Evolutionary conservation across 2,329 filamentous ascomycete genomes (phyloP), one percentile per base, ranked within the genome.

Genomic region (Aspergillus novoparasiticus): DNA sequence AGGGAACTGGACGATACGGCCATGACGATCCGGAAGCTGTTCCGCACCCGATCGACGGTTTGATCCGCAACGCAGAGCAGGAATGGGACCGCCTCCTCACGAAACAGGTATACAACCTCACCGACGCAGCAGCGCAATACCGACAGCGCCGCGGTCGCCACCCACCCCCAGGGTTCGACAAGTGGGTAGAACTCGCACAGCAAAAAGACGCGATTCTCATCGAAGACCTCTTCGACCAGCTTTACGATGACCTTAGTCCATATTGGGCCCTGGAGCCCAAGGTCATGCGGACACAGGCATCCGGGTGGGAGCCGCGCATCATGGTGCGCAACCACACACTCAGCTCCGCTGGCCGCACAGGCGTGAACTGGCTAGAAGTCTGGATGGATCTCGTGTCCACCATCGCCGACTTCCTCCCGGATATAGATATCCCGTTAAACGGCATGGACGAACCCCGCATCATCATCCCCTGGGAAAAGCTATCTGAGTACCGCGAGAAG

Each of bases 201-300:
- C 72, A 75, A 12, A 70, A 80, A 53, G 71, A 79, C 57, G 77
- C 80, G 1, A 43, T 84, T 34, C 73, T 85, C 1, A 72, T 85
- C 6, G 83, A 85, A 67, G 79, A 82, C 8, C 81, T 83, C 64
- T 85, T 83, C 66, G 82, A 85, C 63, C 81, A 81, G 63, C 82
- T 85, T 11, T 83, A 85, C 68, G 70, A 81, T 61, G 83, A 85
- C 60, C 57, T 84, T 30, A 75, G 72, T 32, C 82, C 83, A 0
- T 84, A 83, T 65, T 85, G 83, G 83, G 82, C 76, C 6, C 61
- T 84, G 1, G 65, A 76, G 4, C 74, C 83, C 4, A 71, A 71
- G 45, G 70, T 78, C 30, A 78, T 84, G 30, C 78, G 80, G 4
- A 73, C 75, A 55, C 76, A 79, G 60, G 79, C 81, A 3, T 74